Base-by-base conservation (phyloP, 805 yeast species). In the Suhomyces xylopsoci region DNA sequence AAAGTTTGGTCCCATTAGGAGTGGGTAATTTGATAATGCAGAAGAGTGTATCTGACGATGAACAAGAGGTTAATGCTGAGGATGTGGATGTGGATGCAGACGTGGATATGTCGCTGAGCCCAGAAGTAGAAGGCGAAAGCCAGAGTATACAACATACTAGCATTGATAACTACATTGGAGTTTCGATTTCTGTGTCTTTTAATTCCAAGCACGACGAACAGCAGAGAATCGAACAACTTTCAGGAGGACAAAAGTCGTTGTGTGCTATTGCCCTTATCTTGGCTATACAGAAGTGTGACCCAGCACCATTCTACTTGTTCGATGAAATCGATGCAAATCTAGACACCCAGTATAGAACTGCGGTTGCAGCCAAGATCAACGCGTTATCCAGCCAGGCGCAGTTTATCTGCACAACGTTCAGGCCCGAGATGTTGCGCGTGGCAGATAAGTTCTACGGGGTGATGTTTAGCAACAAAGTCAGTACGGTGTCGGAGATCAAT, bases 261-360 rank as follows among this genome's bases (percentile, higher is more conserved):
- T 92, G 98, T 75, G 98, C 99, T 0, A 84, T 94, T 59, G 92
- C 98, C 0, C 79, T 94, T 48, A 92, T 94, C 58, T 78, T 94
- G 53, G 97, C 99, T 3, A 90, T 93, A 54, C 99, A 94, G 72
- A 84, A 81, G 63, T 90, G 96, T 58, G 98, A 94, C 60, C 98
- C 98, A 9, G 97, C 97, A 7, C 97, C 98, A 47, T 94, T 94
- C 67, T 94, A 94, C 65, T 70, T 94, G 46, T 93, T 94, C 68
- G 99, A 94, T 69, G 99, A 94, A 73, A 87, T 94, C 54, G 99
- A 94, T 71, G 97, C 98, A 4, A 94, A 93, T 60, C 76, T 94
- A 56, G 99, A 94, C 69, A 83, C 96, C 2, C 97, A 89, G 63
- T 93, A 92, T 64, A 81, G 99, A 62, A 81, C 88, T 0, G 83